A percentile compares a stretch with the other conserved stretches of the same genome.
Evolutionary conservation across 495 filamentous ascomycete species (phyloP).

Genomic region (Penicillium coffeae): DNA sequence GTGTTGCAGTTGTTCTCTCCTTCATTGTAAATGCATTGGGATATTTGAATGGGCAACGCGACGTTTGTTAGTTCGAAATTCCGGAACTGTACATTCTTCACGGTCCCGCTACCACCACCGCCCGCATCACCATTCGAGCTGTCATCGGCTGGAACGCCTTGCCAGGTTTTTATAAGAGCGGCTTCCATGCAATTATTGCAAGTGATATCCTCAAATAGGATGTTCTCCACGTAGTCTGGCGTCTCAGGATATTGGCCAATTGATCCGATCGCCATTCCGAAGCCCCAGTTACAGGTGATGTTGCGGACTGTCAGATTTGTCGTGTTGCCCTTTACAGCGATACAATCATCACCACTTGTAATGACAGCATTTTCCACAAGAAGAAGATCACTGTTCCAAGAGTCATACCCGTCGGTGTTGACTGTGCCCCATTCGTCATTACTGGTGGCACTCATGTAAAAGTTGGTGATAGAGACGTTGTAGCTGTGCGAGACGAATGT

Average conservation of each 20-base stretch:
- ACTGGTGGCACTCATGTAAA: slow-evolving; percentile 41
- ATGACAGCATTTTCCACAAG: slow-evolving; percentile 29
- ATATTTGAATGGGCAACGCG: slow-evolving; percentile 56
- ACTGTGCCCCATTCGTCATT: slow-evolving; percentile 28
- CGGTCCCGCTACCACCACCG: slow-evolving; percentile 31
- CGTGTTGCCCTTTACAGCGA: slow-evolving; percentile 38
- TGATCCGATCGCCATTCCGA: slow-evolving; percentile 38
- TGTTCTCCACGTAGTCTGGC: slow-evolving; percentile 28
- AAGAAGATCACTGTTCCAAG: slow-evolving; percentile 29
- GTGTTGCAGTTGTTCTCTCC: slow-evolving; percentile 41
- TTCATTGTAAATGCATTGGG: slow-evolving; percentile 53
- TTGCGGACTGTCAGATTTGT: slow-evolving; percentile 36
- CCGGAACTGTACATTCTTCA: slow-evolving; percentile 50
- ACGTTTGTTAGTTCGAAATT: slow-evolving; percentile 46
- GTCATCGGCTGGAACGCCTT: slow-evolving; percentile 22
- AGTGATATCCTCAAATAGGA: slow-evolving; percentile 24
- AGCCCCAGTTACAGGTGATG: slow-evolving; percentile 25
- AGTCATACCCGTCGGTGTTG: slow-evolving; percentile 42
- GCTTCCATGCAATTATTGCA: slow-evolving; percentile 44
- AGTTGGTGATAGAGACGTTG: slow-evolving; percentile 35
- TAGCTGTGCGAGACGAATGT: slow-evolving; percentile 33
- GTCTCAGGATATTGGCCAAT: slow-evolving; percentile 40
- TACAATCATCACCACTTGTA: slow-evolving; percentile 34
- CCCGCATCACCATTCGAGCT: slow-evolving; percentile 32
- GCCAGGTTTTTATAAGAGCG: slow-evolving; percentile 55